Evolutionary conservation across 352 stramenopile genomes (phyloP).

Genomic region (Phytophthora pinifolia): DNA sequence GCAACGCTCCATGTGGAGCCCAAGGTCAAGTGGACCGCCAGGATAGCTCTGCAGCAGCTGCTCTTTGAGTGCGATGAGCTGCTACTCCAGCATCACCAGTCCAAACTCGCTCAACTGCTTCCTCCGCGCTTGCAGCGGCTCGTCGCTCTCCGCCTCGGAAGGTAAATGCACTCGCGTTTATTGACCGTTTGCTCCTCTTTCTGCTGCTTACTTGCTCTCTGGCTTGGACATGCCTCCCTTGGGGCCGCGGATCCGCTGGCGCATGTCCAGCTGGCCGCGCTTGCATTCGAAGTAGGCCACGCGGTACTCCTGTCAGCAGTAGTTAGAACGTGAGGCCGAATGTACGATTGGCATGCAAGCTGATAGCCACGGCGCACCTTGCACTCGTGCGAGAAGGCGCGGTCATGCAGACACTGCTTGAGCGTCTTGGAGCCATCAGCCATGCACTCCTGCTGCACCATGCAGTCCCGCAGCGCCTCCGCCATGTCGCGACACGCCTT

Average conservation of each 20-base stretch:
- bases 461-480: conserved; percentile 77
- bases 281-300: conserved; percentile 88
- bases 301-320: conserved; percentile 54
- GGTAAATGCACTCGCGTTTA: not conserved
- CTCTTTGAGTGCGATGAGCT: conserved; percentile 44
- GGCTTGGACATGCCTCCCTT: conserved; percentile 71
- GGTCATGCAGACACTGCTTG: conserved; percentile 75
- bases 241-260: conserved; percentile 73
- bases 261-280: conserved; percentile 82
- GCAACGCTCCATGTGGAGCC: conserved; percentile 25
- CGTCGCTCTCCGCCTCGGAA: conserved; percentile 12
- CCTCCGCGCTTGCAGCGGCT: conserved; percentile 14
- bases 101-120: conserved; percentile 17
- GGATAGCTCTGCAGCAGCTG: conserved; percentile 42
- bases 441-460: conserved; percentile 80
- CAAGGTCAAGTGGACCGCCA: conserved; percentile 31
- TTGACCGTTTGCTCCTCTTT: not conserved
- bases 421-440: conserved; percentile 67
- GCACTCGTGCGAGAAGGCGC: conserved; percentile 72
- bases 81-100: conserved; percentile 14
- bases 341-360: too few relatives aligned
- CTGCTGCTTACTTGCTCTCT: conserved; percentile 16
- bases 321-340: not conserved
- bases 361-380: conserved; percentile 29
- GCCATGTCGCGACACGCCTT: conserved; percentile 87